These are phyloP conservation scores for Pulveroboletus sp. DNA, from an alignment of 768 basidiomycete genomes.

Conservation along the genomic window DNA sequence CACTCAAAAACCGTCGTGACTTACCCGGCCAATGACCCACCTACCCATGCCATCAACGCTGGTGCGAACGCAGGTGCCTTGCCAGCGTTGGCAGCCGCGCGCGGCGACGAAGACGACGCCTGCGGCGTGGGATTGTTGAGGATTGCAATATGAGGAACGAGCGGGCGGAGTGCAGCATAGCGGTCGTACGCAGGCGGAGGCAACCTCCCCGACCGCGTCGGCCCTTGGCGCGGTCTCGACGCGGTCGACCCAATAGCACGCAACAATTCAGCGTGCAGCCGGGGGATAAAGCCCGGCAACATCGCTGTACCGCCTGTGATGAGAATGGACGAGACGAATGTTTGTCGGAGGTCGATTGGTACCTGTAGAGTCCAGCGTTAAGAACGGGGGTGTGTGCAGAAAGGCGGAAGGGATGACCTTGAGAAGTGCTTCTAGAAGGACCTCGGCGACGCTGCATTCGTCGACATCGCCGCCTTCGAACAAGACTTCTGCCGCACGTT, in stretches of 20 bases:
- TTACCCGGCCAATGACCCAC: slow-evolving; percentile 89
- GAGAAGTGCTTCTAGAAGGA: slow-evolving; percentile 72
- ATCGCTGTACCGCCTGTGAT: slow-evolving; percentile 87
- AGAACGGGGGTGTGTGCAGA: neutral
- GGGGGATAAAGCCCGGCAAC: slow-evolving; percentile 89
- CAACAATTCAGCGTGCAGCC: slow-evolving; percentile 78
- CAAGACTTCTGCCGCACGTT: slow-evolving; percentile 85
- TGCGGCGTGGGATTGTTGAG: slow-evolving; percentile 80
- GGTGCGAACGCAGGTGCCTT: slow-evolving; percentile 88
- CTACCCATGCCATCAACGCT: slow-evolving; percentile 84
- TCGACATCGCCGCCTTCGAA: slow-evolving; percentile 91
- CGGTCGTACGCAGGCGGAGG: slow-evolving; percentile 62
- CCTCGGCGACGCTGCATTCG: slow-evolving; percentile 79
- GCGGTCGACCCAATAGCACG: slow-evolving; percentile 50
- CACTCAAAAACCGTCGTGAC: slow-evolving; percentile 21
- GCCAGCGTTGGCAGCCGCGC: slow-evolving; percentile 64
- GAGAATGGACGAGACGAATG: slow-evolving; percentile 80
- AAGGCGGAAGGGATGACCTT: slow-evolving; percentile 47
- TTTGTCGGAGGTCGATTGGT: slow-evolving; percentile 86
- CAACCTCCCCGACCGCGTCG: slow-evolving; percentile 37
- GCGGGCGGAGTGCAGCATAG: slow-evolving; percentile 68
- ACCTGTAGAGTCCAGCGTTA: slow-evolving; percentile 46
- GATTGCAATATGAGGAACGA: slow-evolving; percentile 73
- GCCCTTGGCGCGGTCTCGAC: slow-evolving; percentile 30
- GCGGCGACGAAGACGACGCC: slow-evolving; percentile 41